Conservation (phyloP, 495 filamentous ascomycete genomes). For the Thermothielavioides terrestris region DNA sequence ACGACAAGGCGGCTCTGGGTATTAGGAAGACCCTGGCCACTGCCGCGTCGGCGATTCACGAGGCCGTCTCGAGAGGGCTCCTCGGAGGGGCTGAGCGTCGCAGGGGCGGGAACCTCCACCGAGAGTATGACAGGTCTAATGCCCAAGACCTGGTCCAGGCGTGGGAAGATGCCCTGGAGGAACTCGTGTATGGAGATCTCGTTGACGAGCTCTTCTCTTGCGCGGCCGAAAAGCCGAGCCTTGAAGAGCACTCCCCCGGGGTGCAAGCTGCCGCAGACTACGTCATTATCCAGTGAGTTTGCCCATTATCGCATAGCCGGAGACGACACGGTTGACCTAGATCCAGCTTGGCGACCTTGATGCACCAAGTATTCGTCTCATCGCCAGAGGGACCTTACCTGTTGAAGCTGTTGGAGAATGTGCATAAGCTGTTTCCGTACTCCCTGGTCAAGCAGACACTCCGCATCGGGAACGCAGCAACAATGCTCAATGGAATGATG, state of each 20-base stretch:
- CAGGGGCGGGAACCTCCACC: conserved; percentile 21
- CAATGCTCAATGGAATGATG: conserved; percentile 59
- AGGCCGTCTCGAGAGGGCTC: conserved; percentile 48
- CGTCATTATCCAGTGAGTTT: conserved; percentile 44
- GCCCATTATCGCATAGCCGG: background rate
- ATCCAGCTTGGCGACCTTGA: conserved; percentile 50
- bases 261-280: conserved; percentile 52
- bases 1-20: conserved; percentile 57
- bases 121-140: conserved; percentile 44
- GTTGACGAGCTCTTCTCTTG: conserved; percentile 50
- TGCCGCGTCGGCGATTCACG: conserved; percentile 51
- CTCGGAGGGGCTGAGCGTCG: conserved; percentile 42
- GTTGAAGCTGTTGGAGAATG: conserved; percentile 46
- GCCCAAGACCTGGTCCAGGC: conserved; percentile 45
- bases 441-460: conserved; percentile 52
- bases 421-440: conserved; percentile 54
- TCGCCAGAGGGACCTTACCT: conserved; percentile 57
- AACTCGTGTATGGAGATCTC: conserved; percentile 50
- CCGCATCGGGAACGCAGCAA: conserved; percentile 57
- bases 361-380: conserved; percentile 54
- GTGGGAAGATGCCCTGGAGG: conserved; percentile 50
- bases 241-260: conserved; percentile 48
- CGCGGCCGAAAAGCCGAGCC: conserved; percentile 41
- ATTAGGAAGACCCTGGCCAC: conserved; percentile 57
- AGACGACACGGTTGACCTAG: background rate